phyloP scores from a whole-genome alignment of 2,329 filamentous ascomycete genomes.

The Colletotrichum musae region DNA sequence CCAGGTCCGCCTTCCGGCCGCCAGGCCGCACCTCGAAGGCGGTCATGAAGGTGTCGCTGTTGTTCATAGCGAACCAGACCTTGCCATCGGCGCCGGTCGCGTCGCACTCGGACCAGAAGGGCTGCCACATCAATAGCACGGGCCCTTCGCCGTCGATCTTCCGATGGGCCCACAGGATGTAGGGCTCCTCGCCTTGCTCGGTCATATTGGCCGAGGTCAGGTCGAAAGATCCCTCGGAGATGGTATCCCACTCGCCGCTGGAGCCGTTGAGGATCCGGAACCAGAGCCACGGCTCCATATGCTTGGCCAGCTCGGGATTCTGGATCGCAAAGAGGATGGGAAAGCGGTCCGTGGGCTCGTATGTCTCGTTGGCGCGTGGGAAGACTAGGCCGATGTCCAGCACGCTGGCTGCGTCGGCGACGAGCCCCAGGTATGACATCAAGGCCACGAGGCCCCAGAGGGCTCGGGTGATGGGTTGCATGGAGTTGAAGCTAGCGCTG shows the following conservation, averaged over 20 bases:
- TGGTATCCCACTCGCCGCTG: neutral
- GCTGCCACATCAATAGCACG: slow-evolving; percentile 24
- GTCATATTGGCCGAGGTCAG: neutral
- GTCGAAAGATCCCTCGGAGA: neutral
- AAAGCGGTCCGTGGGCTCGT: slow-evolving; percentile 45
- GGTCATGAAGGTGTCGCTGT: slow-evolving; percentile 26
- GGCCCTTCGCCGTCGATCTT: slow-evolving; percentile 35
- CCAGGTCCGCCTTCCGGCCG: slow-evolving; percentile 38
- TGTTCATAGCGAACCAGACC: slow-evolving; percentile 22
- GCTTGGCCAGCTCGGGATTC: slow-evolving; percentile 43
- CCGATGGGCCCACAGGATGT: slow-evolving; percentile 30
- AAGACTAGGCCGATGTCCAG: slow-evolving; percentile 50
- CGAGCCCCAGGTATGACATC: slow-evolving; percentile 30
- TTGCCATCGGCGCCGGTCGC: slow-evolving; percentile 22
- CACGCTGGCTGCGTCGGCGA: slow-evolving; percentile 31
- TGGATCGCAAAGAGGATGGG: slow-evolving; percentile 49
- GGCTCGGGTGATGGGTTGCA: neutral
- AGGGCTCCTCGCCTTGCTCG: slow-evolving; percentile 33
- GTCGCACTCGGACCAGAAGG: slow-evolving; percentile 32
- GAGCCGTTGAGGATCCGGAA: slow-evolving; percentile 22
- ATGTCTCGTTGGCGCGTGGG: slow-evolving; percentile 49
- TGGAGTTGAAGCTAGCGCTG: neutral
- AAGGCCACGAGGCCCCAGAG: slow-evolving; percentile 1
- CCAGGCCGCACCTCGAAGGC: slow-evolving; percentile 40
- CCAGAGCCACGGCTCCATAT: slow-evolving; percentile 36